Evolutionary conservation across 305 asterid genomes (phyloP).

Genomic region (Fraxinus paxiana): DNA sequence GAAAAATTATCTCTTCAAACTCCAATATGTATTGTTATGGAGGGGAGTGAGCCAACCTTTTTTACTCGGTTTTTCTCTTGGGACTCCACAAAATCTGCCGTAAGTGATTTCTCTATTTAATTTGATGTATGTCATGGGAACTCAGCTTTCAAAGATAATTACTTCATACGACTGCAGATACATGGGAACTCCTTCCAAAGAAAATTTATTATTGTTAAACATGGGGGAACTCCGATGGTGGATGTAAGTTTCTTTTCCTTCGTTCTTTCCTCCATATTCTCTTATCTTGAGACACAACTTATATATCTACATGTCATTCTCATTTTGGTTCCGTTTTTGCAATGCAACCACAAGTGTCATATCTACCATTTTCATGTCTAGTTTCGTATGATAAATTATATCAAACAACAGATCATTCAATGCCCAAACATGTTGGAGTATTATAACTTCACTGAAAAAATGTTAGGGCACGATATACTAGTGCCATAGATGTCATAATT

Average conservation of each 20-base stretch:
- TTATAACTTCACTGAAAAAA: neutral
- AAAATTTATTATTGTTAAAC: conserved; percentile 59
- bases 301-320: neutral
- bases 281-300: neutral
- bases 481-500: neutral
- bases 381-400: neutral
- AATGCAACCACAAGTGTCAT: neutral
- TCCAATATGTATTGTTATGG: conserved; percentile 67
- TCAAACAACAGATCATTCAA: neutral
- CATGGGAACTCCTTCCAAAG: conserved; percentile 83
- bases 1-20: conserved; percentile 48
- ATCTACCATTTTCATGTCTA: neutral
- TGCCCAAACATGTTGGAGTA: neutral
- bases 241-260: conserved; percentile 50
- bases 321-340: neutral
- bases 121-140: conserved; percentile 4
- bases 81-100: conserved; percentile 69
- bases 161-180: conserved; percentile 47
- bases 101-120: conserved; percentile 31
- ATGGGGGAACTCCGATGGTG: conserved; percentile 44
- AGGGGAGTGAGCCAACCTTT: conserved; percentile 78
- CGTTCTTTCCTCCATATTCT: neutral
- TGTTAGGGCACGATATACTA: neutral
- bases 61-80: conserved; percentile 80
- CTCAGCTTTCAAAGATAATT: conserved; percentile 1